Evolutionary conservation across 768 basidiomycete genomes (phyloP).

Genomic region (Termitomyces sp.): DNA sequence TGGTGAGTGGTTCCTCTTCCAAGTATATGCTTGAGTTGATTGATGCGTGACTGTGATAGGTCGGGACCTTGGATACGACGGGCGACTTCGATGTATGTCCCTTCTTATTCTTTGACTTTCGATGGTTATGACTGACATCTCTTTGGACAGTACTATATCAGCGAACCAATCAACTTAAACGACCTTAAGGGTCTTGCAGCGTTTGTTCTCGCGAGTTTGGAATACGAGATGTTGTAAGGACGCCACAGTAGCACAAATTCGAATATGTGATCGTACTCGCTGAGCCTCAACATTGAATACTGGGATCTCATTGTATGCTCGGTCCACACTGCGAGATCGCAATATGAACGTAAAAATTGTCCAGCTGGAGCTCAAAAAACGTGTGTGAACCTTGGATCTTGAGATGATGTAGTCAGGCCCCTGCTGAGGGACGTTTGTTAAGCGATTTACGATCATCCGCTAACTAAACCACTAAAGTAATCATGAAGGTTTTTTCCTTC

Average conservation of each 20-base stretch:
- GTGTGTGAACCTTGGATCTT: no score
- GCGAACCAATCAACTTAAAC: constrained; percentile 29
- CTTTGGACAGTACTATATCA: constrained; percentile 34
- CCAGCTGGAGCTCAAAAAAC: no score
- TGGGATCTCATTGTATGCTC: no score
- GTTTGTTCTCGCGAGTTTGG: constrained; percentile 39
- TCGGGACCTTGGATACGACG: constrained; percentile 31
- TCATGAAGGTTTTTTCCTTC: no score
- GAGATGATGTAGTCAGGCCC: no score
- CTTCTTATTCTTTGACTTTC: background rate
- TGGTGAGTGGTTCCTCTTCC: constrained; percentile 20
- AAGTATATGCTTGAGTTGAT: background rate
- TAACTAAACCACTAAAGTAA: no score
- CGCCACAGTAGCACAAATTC: background rate
- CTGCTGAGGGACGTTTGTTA: no score
- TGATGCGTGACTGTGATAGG: constrained; percentile 18
- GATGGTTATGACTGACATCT: background rate
- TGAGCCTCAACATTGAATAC: background rate
- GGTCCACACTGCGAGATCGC: no score
- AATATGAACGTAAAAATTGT: no score
- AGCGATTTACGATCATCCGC: no score
- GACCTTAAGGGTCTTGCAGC: constrained; percentile 42
- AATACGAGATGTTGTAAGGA: constrained; percentile 16
- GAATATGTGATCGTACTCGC: background rate
- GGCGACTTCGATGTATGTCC: constrained; percentile 32